A percentile compares a stretch with the other conserved stretches of the same genome.
Conservation (phyloP, 306 rosid genomes). For the Corylus americana region DNA sequence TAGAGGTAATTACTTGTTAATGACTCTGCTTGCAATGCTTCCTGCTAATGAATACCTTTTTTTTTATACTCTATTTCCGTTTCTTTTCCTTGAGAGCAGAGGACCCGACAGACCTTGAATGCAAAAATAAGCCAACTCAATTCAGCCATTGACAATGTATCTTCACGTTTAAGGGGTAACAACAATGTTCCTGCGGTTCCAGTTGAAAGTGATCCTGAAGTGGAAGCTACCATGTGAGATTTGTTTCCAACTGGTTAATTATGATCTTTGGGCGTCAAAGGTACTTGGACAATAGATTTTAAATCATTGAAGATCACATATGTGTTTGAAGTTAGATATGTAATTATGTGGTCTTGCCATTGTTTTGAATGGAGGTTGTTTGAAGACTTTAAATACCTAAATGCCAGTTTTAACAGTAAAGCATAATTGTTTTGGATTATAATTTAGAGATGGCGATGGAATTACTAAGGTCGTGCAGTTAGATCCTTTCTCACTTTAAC, state of each 20-base stretch:
- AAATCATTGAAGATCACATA: conserved; percentile 17
- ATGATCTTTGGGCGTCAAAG: conserved; percentile 6
- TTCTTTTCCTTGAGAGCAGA: conserved; percentile 50
- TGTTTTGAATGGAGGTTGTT: conserved; percentile 18
- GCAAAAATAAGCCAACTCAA: conserved; percentile 86
- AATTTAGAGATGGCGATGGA: background rate
- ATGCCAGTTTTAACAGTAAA: background rate
- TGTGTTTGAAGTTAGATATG: background rate
- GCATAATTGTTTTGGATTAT: background rate
- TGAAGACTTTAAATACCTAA: conserved; percentile 16
- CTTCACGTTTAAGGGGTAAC: conserved; percentile 92
- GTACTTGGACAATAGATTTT: conserved; percentile 24
- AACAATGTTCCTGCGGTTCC: conserved; percentile 56
- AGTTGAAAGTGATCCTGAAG: conserved; percentile 70
- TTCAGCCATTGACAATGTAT: conserved; percentile 93
- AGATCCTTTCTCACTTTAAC: background rate
- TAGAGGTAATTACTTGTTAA: conserved; percentile 58
- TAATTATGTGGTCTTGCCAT: conserved; percentile 20
- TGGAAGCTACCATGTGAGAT: conserved; percentile 68
- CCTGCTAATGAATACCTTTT: conserved; percentile 1
- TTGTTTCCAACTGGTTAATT: conserved; percentile 2
- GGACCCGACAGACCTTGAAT: conserved; percentile 74
- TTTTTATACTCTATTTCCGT: conserved; percentile 7
- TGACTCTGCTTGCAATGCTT: conserved; percentile 18
- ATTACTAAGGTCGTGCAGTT: background rate